Evolutionary conservation across 257 asterid genomes (phyloP).

Genomic region (Parsonsia alboflavescens): DNA sequence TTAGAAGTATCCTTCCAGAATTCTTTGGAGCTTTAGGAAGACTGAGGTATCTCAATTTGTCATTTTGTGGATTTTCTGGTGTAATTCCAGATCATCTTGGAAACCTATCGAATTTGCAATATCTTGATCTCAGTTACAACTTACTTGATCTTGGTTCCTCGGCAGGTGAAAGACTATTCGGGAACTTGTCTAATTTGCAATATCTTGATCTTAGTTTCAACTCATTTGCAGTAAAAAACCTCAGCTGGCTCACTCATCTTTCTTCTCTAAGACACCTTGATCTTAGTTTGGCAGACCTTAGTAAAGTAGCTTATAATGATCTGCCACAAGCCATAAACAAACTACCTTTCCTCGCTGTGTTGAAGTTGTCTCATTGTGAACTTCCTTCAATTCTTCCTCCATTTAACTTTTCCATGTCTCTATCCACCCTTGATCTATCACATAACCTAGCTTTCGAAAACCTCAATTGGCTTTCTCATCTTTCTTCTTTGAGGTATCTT

Average conservation of each 20-base stretch:
- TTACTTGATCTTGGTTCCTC: too few species aligned
- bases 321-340: background rate
- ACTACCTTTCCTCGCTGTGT: background rate
- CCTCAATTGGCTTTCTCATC: conserved; percentile 17
- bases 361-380: background rate
- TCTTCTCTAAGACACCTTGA: background rate
- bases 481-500: conserved; percentile 13
- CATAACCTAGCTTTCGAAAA: background rate
- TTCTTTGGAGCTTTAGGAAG: background rate
- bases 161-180: too few species aligned
- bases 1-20: background rate
- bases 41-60: background rate
- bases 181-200: too few species aligned
- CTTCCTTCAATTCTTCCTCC: background rate
- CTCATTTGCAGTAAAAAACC: background rate
- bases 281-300: background rate
- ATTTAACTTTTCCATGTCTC: background rate
- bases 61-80: background rate
- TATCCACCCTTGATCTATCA: background rate
- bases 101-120: background rate
- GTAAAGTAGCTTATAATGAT: background rate
- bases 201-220: too few species aligned
- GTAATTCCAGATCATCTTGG: background rate
- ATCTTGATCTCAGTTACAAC: background rate
- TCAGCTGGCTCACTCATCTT: background rate